Evolutionary conservation across 345 rosid species (phyloP), one percentile per base, ranked within the genome.

Genomic region (Camelina sativa): DNA sequence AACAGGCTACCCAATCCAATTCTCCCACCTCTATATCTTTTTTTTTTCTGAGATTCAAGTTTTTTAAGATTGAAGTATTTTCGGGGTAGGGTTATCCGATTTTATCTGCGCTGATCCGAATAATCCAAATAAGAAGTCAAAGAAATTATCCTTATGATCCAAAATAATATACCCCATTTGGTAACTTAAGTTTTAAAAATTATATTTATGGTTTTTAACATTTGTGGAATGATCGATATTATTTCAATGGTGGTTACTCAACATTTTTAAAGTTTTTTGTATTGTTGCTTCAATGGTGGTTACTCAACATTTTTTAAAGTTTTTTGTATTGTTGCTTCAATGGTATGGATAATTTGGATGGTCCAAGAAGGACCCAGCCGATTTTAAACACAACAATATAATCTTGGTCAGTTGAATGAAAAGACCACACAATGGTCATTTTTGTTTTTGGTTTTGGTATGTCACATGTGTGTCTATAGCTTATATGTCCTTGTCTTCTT

Each of bases 401-500:
- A 51, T 53, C 53, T 30, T 30, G 69, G 48, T 37, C 41, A 17
- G 44, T 63, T 25, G 46, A 72, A 54, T 62, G 69, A 63, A 63
- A 54, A 43, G 57, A 64, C 47, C 19, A 28, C 48, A 44, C 56
- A 64, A 69, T 11, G 11, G 11, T 48, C 69, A 30, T 28, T 11
- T 28, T 44, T 70, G 50, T 7, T 40, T 61, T 61, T 58, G 43
- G 62, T 13, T 58, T 61, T 38, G 34, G 48, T 61, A 61, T 40
- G 65, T 61, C 65, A 38, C 32, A 20, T 38, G 65, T 61, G 65
- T 61, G 25, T 58, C 62, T 58, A 34, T 17, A 13, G 3, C 48
- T 16, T 34, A 34, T 58, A 32, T 1, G 20, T 46, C 51, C 11
- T 37, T 25, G 40, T 71, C 25, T 50, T 51, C 16, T 20, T 69